Conservation (phyloP, 352 stramenopile genomes). For the Pythium plurisporium region DNA sequence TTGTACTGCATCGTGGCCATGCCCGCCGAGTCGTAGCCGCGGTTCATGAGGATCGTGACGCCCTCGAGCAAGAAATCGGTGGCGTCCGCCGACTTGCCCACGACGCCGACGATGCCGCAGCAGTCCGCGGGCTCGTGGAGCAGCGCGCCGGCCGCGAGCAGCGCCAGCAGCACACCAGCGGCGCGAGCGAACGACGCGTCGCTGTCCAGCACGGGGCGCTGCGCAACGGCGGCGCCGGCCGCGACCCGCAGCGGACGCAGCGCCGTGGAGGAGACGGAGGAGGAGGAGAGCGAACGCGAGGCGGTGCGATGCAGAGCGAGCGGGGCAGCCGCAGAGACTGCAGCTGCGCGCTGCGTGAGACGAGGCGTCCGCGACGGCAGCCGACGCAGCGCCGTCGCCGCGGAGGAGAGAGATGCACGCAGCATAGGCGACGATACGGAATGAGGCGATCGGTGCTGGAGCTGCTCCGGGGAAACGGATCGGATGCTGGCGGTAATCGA, state of each 20-base stretch:
- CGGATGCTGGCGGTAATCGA: too few species aligned
- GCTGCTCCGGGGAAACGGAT: neutral
- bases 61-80: slow-evolving; percentile 81
- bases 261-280: neutral
- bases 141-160: slow-evolving; percentile 19
- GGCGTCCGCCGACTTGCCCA: slow-evolving; percentile 62
- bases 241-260: neutral
- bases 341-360: neutral
- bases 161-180: slow-evolving; percentile 16
- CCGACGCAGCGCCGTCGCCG: slow-evolving; percentile 3
- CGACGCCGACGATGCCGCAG: slow-evolving; percentile 79
- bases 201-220: slow-evolving; percentile 2
- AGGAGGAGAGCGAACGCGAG: neutral
- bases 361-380: slow-evolving; percentile 1
- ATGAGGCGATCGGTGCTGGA: neutral
- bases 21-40: slow-evolving; percentile 97
- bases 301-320: neutral
- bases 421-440: neutral
- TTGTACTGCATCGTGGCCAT: slow-evolving; percentile 89
- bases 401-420: slow-evolving; percentile 4
- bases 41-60: slow-evolving; percentile 90
- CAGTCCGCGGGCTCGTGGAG: slow-evolving; percentile 29
- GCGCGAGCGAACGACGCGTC: slow-evolving; percentile 10
- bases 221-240: neutral
- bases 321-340: neutral